Evolutionary conservation across 441 rosid genomes (phyloP).

Genomic region (Croton laevigatus): DNA sequence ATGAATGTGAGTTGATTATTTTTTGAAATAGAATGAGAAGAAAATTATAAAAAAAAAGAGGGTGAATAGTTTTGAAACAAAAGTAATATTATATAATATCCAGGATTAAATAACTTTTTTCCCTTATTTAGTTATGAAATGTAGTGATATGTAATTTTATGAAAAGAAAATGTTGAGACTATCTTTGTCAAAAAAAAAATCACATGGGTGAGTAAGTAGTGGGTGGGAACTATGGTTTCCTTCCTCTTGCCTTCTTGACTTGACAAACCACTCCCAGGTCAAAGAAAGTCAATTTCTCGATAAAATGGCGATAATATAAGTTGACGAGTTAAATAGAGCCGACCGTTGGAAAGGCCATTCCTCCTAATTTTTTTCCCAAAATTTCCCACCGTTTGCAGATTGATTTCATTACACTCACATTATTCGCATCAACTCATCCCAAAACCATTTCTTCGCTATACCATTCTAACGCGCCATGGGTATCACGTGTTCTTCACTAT

Average conservation of each 20-base stretch:
- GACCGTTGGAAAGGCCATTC: slow-evolving; percentile 32
- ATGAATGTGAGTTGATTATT: no score
- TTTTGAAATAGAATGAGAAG: no score
- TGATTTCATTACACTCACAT: neutral
- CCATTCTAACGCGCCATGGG: neutral
- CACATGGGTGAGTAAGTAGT: no score
- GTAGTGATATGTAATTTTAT: no score
- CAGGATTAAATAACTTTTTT: no score
- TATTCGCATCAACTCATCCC: neutral
- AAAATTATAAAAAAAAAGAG: no score
- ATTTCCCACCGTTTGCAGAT: slow-evolving; percentile 4
- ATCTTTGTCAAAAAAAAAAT: no score
- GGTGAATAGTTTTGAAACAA: no score
- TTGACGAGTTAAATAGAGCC: neutral
- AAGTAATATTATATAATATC: no score
- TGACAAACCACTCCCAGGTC: neutral
- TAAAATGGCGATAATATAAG: slow-evolving; percentile 8
- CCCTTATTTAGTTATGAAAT: no score
- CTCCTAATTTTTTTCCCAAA: slow-evolving; percentile 1
- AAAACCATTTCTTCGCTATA: neutral
- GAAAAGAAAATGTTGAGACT: no score
- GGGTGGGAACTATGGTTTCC: no score
- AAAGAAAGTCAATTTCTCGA: neutral
- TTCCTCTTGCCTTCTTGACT: neutral
- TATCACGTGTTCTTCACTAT: neutral